Evolutionary conservation across 1,284 basidiomycete genomes (phyloP).

Genomic region (Takashimella tepidaria): DNA sequence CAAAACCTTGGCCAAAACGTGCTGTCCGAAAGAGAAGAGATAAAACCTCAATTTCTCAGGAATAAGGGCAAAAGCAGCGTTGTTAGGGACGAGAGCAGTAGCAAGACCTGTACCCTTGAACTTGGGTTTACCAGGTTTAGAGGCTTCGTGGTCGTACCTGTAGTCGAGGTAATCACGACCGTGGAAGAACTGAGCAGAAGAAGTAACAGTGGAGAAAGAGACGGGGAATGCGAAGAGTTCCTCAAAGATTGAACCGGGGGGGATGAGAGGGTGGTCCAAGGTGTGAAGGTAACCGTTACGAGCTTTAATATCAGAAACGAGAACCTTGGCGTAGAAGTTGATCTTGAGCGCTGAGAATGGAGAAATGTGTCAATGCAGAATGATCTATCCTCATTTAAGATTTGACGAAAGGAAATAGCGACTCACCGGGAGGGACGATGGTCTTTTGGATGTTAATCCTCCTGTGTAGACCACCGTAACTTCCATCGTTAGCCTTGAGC

Average conservation of each 20-base stretch:
- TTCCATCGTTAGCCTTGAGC: constrained; percentile 54
- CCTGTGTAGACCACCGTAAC: constrained; percentile 54
- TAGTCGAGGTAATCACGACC: constrained; percentile 50
- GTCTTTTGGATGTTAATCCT: constrained; percentile 56
- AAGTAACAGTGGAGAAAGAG: constrained; percentile 57
- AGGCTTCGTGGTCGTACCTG: constrained; percentile 49
- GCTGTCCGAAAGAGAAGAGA: constrained; percentile 63
- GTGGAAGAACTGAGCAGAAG: constrained; percentile 56
- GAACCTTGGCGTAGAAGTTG: constrained; percentile 57
- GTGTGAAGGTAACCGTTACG: constrained; percentile 63
- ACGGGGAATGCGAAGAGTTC: constrained; percentile 56
- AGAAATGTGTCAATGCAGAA: neutral
- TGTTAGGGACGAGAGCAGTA: constrained; percentile 63
- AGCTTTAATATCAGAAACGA: constrained; percentile 53
- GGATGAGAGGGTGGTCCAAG: constrained; percentile 58
- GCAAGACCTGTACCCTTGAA: constrained; percentile 54
- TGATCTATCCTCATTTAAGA: neutral
- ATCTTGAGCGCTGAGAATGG: constrained; percentile 49
- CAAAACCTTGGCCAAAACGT: constrained; percentile 58
- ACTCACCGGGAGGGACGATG: constrained; percentile 45
- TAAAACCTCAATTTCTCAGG: constrained; percentile 57
- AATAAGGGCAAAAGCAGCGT: constrained; percentile 58
- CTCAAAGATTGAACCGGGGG: constrained; percentile 60
- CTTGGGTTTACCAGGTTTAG: constrained; percentile 43
- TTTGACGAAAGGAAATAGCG: neutral